These are phyloP conservation scores for Metarhizium robertsii DNA, from an alignment of 2,329 filamentous ascomycete genomes.

Conservation along the genomic window DNA sequence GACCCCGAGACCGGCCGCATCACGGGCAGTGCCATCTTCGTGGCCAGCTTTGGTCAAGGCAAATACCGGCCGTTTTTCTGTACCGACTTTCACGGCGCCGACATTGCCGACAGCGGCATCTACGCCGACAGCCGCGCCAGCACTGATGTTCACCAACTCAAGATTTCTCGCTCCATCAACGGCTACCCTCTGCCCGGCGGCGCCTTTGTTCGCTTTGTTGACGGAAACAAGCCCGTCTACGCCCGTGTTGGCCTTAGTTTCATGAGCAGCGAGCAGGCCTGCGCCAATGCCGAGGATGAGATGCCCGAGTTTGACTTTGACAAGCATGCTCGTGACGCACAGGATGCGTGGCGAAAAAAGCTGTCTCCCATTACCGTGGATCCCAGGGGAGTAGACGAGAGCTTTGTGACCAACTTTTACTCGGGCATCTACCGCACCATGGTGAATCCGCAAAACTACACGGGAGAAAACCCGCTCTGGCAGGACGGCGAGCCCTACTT, in stretches of 20 bases:
- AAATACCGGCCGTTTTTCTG: slow-evolving; percentile 55
- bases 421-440: slow-evolving; percentile 64
- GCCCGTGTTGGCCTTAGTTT: slow-evolving; percentile 62
- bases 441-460: slow-evolving; percentile 66
- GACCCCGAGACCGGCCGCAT: slow-evolving; percentile 48
- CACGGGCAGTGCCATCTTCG: slow-evolving; percentile 52
- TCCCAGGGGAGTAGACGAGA: slow-evolving; percentile 38
- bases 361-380: slow-evolving; percentile 48
- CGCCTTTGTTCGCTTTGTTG: slow-evolving; percentile 53
- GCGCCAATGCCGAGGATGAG: slow-evolving; percentile 56
- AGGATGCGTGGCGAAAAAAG: slow-evolving; percentile 51
- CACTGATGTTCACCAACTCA: slow-evolving; percentile 34
- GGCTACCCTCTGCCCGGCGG: slow-evolving; percentile 49
- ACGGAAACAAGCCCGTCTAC: slow-evolving; percentile 40
- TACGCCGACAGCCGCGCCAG: slow-evolving; percentile 50
- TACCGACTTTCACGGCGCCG: slow-evolving; percentile 53
- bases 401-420: slow-evolving; percentile 56
- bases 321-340: slow-evolving; percentile 38
- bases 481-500: slow-evolving; percentile 59
- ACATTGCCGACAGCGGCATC: slow-evolving; percentile 50
- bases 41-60: slow-evolving; percentile 56
- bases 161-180: slow-evolving; percentile 39
- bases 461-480: slow-evolving; percentile 63
- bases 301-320: slow-evolving; percentile 61
- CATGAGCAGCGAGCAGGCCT: slow-evolving; percentile 57